Evolutionary conservation across 2,329 filamentous ascomycete species (phyloP).

Genomic region (Aspergillus udagawae): DNA sequence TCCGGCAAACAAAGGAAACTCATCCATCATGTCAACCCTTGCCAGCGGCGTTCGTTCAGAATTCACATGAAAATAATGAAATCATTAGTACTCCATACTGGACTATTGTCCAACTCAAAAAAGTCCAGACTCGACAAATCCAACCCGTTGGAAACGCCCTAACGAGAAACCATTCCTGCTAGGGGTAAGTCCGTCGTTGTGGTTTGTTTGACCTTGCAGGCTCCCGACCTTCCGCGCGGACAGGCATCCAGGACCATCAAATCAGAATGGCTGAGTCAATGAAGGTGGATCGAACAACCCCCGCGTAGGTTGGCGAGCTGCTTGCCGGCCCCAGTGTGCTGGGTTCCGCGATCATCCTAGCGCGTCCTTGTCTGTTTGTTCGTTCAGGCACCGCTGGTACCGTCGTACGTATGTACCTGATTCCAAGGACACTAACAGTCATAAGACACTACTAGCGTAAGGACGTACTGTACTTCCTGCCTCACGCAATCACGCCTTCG

Average conservation of each 20-base stretch:
- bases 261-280: conserved; percentile 1
- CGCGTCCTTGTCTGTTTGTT: not conserved
- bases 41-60: not conserved
- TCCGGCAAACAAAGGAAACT: not conserved
- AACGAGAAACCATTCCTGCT: not conserved
- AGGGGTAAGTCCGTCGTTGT: not conserved
- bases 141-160: not conserved
- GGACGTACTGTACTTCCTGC: not conserved
- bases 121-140: not conserved
- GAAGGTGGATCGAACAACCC: conserved; percentile 7
- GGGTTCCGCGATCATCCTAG: conserved; percentile 2
- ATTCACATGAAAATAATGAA: not conserved
- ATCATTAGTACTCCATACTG: not conserved
- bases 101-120: not conserved
- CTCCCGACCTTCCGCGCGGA: not conserved
- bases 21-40: not conserved
- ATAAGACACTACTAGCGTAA: not conserved
- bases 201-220: not conserved
- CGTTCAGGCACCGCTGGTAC: not conserved
- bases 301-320: not conserved
- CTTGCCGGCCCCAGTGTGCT: conserved; percentile 12
- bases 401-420: not conserved
- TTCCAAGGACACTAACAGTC: too few species aligned
- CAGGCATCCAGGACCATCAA: not conserved
- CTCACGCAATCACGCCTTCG: not conserved